Evolutionary conservation across 1,139 yeast genomes (phyloP), one percentile per base, ranked within the genome.

Genomic region (Blastobotrys apis): DNA sequence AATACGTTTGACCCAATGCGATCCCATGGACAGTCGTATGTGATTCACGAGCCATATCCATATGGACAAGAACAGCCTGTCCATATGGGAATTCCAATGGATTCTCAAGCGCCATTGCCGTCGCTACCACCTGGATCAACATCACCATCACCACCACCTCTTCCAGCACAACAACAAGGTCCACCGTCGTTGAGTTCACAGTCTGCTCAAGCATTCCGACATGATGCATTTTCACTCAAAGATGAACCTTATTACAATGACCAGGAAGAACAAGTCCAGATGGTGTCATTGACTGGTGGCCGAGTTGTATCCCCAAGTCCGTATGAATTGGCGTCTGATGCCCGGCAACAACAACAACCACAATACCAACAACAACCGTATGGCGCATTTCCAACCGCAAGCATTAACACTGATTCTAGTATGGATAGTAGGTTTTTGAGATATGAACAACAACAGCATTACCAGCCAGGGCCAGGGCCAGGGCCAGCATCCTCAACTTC

Each of bases 371-470:
- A 34, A 10, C 39, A 33, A 17, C 43, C 38, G n/a, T 40, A 40
- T 40, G 43, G 43, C 13, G 43, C 43, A 13, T 40, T 40, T 34
- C 43, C 43, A 10, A 40, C 43, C 16, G 25, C 43, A 6, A 33
- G 39, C 22, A 40, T 40, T 12, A 33, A 32, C 36, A 38, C n/a
- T 23, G n/a, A 12, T 15, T 29, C 32, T 5, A 5, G 6, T 29
- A 6, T 10, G 6, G 26, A 6, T 10, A 23, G 26, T 23, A 6
- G 10, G 6, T 10, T 6, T 6, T 10, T 6, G 9, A 6, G 10
- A 23, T 23, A 23, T 10, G 9, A 23, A 23, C 26, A 23, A 23
- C 26, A 23, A 12, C 17, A 31, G 15, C 33, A 31, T 31, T 12
- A 15, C 33, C 15, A 31, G 17, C 33, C 33, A 15, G n/a, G n/a